A percentile compares a stretch with the other conserved stretches of the same genome.
Evolutionary conservation across 2,329 filamentous ascomycete species (phyloP).

Genomic region (Pseudogymnoascus sp.): DNA sequence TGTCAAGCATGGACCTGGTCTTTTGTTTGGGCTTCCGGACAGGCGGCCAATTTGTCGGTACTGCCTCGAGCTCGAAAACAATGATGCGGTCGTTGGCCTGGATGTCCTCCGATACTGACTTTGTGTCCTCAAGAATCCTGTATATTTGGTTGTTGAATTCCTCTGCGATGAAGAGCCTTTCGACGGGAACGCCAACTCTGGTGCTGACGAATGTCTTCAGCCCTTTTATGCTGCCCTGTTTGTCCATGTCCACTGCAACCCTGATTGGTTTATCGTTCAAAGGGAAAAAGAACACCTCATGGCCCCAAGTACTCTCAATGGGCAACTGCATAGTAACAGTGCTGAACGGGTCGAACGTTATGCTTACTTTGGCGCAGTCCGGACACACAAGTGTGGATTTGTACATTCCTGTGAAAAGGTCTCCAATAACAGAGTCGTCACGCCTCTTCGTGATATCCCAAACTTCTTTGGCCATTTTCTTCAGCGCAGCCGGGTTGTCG

Average conservation of each 20-base stretch:
- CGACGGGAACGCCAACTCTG: slow-evolving; percentile 53
- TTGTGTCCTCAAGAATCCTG: slow-evolving; percentile 68
- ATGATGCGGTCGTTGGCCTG: slow-evolving; percentile 51
- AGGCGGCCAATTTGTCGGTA: slow-evolving; percentile 68
- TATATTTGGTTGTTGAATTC: slow-evolving; percentile 80
- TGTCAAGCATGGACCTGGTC: slow-evolving; percentile 40
- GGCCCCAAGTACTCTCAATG: slow-evolving; percentile 72
- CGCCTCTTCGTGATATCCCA: slow-evolving; percentile 87
- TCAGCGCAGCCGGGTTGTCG: slow-evolving; percentile 68
- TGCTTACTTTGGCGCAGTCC: slow-evolving; percentile 86
- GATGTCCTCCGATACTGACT: slow-evolving; percentile 65
- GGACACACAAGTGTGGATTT: slow-evolving; percentile 95
- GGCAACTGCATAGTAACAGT: slow-evolving; percentile 87
- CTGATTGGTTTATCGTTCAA: slow-evolving; percentile 60
- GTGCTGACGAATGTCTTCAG: slow-evolving; percentile 64
- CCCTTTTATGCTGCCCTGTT: slow-evolving; percentile 58
- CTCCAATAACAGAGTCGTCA: slow-evolving; percentile 90
- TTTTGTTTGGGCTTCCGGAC: slow-evolving; percentile 36
- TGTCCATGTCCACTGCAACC: slow-evolving; percentile 72
- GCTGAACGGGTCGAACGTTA: slow-evolving; percentile 97
- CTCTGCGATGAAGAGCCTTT: slow-evolving; percentile 70
- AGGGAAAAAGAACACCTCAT: slow-evolving; percentile 68
- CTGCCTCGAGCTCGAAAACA: slow-evolving; percentile 68
- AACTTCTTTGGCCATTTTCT: slow-evolving; percentile 75
- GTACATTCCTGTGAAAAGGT: slow-evolving; percentile 96